Percentiles rank a stretch among this genome's conserved stretches.
Conservation (phyloP, 257 asterid species). For the Primulina tabacum region DNA sequence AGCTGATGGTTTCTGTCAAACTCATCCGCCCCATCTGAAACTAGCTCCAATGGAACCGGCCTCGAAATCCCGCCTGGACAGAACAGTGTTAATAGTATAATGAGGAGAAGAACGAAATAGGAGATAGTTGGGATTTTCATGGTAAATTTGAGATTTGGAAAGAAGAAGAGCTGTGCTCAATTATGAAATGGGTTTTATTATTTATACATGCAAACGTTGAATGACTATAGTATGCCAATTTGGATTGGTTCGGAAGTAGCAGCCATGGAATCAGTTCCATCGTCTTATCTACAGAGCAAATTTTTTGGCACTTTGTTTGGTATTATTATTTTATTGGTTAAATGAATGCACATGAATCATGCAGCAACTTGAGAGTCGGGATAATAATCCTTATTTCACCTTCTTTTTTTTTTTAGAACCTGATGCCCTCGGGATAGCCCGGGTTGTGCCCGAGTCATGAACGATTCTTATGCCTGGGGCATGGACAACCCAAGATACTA, state of each 20-base stretch:
- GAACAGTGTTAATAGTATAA: background rate
- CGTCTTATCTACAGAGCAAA: no score
- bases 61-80: slow-evolving; percentile 14
- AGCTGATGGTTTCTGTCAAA: background rate
- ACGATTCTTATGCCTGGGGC: no score
- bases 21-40: slow-evolving; percentile 28
- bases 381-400: no score
- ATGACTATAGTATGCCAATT: background rate
- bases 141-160: background rate
- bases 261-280: background rate
- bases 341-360: no score
- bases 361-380: no score
- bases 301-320: no score
- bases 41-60: slow-evolving; percentile 10
- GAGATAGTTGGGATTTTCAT: slow-evolving; percentile 19
- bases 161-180: background rate
- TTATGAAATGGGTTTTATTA: background rate
- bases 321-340: no score
- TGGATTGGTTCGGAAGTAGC: background rate
- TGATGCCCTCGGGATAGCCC: no score
- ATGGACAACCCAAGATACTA: no score
- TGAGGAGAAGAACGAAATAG: background rate
- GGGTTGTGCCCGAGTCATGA: no score
- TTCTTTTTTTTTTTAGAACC: no score
- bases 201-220: background rate